A percentile compares a stretch with the other conserved stretches of the same genome.
phyloP scores from a whole-genome alignment of 2,329 filamentous ascomycete species.

The Diaporthe citrichinensis region DNA sequence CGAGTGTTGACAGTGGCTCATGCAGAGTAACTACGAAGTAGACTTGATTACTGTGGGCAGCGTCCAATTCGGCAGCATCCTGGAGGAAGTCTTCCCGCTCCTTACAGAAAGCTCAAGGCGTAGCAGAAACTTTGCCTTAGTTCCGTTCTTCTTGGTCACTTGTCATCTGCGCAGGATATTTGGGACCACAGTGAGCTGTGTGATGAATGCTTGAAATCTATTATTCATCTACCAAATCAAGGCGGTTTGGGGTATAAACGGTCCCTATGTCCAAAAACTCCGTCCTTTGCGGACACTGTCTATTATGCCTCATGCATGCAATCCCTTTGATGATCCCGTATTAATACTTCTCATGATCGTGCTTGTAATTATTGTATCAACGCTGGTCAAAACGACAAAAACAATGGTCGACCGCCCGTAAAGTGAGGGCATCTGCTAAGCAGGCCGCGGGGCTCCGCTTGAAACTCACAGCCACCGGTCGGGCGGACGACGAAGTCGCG shows the following conservation, averaged over 20 bases:
- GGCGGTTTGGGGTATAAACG: conserved; percentile 39
- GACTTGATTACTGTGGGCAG: background rate
- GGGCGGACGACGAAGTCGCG: conserved; percentile 33
- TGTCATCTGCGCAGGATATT: background rate
- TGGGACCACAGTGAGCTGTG: too few relatives aligned
- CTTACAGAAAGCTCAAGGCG: background rate
- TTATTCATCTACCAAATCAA: conserved; percentile 27
- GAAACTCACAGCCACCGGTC: background rate
- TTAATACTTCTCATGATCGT: conserved; percentile 8
- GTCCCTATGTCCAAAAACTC: conserved; percentile 34
- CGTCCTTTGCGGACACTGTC: conserved; percentile 27
- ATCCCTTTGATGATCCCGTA: conserved; percentile 2
- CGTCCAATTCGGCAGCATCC: background rate
- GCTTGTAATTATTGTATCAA: background rate
- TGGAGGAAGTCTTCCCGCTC: background rate
- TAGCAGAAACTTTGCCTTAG: background rate
- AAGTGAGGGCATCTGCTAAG: background rate
- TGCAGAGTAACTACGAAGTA: too few relatives aligned
- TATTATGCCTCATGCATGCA: conserved; percentile 33
- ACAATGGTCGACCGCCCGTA: background rate
- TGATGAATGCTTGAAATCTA: conserved; percentile 5
- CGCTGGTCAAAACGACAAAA: conserved; percentile 18
- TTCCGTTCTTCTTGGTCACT: background rate
- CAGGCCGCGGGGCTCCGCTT: background rate
- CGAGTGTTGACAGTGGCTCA: too few relatives aligned